A percentile compares a stretch with the other conserved stretches of the same genome.
Conservation (phyloP, 2,329 filamentous ascomycete species). For the Claviceps maximensis region DNA sequence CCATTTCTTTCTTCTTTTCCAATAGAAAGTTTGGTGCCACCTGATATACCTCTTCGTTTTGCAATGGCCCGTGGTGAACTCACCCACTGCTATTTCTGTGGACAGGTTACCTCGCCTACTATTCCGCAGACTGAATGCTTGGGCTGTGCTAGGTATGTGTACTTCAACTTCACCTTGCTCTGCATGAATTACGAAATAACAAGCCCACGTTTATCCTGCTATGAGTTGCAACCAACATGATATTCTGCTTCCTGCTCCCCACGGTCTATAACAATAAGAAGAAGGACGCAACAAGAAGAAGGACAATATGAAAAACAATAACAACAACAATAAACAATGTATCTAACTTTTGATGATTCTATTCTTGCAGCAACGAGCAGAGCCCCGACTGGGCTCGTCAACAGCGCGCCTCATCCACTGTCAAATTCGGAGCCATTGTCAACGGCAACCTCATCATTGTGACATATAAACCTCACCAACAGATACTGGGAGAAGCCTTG, state of each 20-base stretch:
- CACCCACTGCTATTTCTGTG: conserved; percentile 9
- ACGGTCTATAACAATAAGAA: too few species aligned
- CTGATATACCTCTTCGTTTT: not conserved
- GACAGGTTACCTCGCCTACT: conserved; percentile 7
- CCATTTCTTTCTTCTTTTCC: not conserved
- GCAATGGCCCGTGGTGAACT: not conserved
- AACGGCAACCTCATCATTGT: not conserved
- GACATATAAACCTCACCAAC: not conserved
- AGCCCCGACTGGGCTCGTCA: not conserved
- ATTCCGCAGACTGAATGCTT: conserved; percentile 10
- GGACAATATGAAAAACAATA: too few species aligned
- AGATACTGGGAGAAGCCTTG: not conserved
- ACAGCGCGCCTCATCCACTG: not conserved
- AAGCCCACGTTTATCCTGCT: too few species aligned
- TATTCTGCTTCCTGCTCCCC: not conserved
- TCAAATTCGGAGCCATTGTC: not conserved
- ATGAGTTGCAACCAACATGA: too few species aligned
- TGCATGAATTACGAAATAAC: too few species aligned
- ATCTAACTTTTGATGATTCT: not conserved
- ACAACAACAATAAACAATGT: too few species aligned
- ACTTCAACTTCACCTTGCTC: not conserved
- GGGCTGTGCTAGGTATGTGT: conserved; percentile 9
- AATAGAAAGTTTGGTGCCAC: too few species aligned
- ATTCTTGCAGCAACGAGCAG: not conserved
- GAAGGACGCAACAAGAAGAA: too few species aligned